These are phyloP conservation scores for Nevesoporus exiguus DNA, from an alignment of 768 basidiomycete genomes.

Conservation along the genomic window DNA sequence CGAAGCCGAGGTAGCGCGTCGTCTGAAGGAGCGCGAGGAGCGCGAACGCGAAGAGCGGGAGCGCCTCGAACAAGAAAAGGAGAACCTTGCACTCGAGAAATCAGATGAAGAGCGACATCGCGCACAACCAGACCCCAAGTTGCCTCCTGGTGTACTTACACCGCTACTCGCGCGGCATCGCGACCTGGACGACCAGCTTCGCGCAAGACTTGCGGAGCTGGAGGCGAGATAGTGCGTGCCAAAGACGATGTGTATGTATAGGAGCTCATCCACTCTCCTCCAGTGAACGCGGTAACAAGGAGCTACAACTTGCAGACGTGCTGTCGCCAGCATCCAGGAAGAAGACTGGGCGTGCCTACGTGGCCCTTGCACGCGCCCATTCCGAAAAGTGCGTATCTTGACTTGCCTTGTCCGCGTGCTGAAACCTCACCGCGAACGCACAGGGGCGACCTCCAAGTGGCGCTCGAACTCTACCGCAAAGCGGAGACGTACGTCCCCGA, in stretches of 20 bases:
- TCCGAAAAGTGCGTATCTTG: slow-evolving; percentile 64
- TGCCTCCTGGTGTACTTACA: slow-evolving; percentile 46
- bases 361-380: slow-evolving; percentile 76
- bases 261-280: slow-evolving; percentile 9
- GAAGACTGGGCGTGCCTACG: slow-evolving; percentile 79
- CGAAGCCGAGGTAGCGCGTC: slow-evolving; percentile 67
- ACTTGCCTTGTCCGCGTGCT: background rate
- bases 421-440: background rate
- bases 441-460: slow-evolving; percentile 78
- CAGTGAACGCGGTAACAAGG: slow-evolving; percentile 62
- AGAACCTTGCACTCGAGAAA: slow-evolving; percentile 17
- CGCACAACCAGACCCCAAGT: slow-evolving; percentile 9
- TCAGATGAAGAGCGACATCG: slow-evolving; percentile 3
- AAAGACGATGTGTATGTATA: slow-evolving; percentile 1
- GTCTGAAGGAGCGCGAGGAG: slow-evolving; percentile 47
- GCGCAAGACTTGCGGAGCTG: slow-evolving; percentile 59
- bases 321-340: slow-evolving; percentile 74
- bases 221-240: slow-evolving; percentile 69
- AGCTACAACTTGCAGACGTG: slow-evolving; percentile 55
- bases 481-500: slow-evolving; percentile 84
- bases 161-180: slow-evolving; percentile 61
- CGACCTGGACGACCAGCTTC: slow-evolving; percentile 67
- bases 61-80: slow-evolving; percentile 25
- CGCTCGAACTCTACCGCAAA: slow-evolving; percentile 78
- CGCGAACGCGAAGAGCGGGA: slow-evolving; percentile 32